These are phyloP conservation scores for Porphyrellus cyaneotinctus DNA, from an alignment of 768 basidiomycete genomes.

Conservation along the genomic window DNA sequence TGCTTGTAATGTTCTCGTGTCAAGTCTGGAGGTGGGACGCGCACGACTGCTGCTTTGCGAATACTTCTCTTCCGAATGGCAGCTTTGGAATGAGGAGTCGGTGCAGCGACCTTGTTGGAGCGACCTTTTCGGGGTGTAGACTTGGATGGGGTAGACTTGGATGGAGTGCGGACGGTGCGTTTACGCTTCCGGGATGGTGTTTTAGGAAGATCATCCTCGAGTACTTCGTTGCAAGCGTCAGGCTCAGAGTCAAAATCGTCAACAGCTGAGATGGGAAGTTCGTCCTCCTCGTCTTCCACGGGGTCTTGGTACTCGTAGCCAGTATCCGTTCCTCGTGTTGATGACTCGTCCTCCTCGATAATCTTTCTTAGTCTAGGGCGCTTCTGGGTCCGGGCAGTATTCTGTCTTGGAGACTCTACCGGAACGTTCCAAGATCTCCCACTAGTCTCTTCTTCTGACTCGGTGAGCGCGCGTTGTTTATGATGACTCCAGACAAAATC, in stretches of 20 bases:
- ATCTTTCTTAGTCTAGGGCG: slow-evolving; percentile 18
- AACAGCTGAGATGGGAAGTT: slow-evolving; percentile 12
- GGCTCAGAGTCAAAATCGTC: slow-evolving; percentile 26
- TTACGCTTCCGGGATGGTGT: slow-evolving; percentile 58
- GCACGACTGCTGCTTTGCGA: slow-evolving; percentile 28
- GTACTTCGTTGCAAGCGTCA: slow-evolving; percentile 24
- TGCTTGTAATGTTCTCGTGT: slow-evolving; percentile 36
- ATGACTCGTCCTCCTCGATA: slow-evolving; percentile 23
- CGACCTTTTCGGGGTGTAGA: slow-evolving; percentile 34
- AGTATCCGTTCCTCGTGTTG: slow-evolving; percentile 14
- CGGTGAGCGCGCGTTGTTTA: slow-evolving; percentile 35
- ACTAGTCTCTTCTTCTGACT: slow-evolving; percentile 24
- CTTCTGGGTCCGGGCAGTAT: slow-evolving; percentile 13
- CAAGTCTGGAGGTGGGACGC: slow-evolving; percentile 34
- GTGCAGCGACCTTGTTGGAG: slow-evolving; percentile 46
- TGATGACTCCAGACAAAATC: slow-evolving; percentile 56
- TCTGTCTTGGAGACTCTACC: slow-evolving; percentile 17
- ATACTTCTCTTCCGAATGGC: slow-evolving; percentile 47
- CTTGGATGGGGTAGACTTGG: slow-evolving; percentile 31
- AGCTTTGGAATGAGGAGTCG: slow-evolving; percentile 76
- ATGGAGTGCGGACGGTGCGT: slow-evolving; percentile 27
- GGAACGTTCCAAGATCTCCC: slow-evolving; percentile 49
- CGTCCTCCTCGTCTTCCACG: slow-evolving; percentile 18
- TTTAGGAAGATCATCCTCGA: slow-evolving; percentile 34
- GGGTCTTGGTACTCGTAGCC: slow-evolving; percentile 25